phyloP scores from a whole-genome alignment of 179 eudicot genomes.

The Carnegiea gigantea region DNA sequence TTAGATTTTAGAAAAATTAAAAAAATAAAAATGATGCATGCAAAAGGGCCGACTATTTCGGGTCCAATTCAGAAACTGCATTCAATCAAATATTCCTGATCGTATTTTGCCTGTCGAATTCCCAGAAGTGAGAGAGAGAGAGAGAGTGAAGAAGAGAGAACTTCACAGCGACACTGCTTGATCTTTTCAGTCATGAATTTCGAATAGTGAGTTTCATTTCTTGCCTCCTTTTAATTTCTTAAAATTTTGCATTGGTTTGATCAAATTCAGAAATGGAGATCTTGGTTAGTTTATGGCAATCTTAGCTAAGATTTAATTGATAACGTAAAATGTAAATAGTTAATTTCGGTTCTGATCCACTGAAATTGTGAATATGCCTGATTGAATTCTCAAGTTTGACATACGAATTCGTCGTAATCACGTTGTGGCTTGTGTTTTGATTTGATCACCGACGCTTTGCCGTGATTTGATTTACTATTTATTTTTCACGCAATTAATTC shows the following conservation, averaged over 20 bases:
- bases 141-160: background rate
- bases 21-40: background rate
- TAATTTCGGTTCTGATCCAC: background rate
- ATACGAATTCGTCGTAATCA: background rate
- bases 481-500: too few species aligned
- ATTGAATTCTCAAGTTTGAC: background rate
- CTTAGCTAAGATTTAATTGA: background rate
- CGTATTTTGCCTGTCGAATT: background rate
- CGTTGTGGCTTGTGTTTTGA: background rate
- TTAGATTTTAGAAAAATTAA: background rate
- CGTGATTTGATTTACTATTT: background rate
- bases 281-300: background rate
- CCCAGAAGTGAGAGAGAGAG: background rate
- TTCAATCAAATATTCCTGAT: background rate
- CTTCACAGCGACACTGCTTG: background rate
- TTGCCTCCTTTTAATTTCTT: background rate
- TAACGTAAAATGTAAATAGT: too few species aligned
- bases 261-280: background rate
- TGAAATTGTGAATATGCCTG: background rate
- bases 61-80: constrained; percentile 14
- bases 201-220: constrained; percentile 46
- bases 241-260: background rate
- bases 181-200: constrained; percentile 44
- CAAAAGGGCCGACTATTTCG: constrained; percentile 21
- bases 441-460: background rate